Conservation (phyloP, 192 early-diverging fungal species). For the Rhizophagus prolifer region DNA sequence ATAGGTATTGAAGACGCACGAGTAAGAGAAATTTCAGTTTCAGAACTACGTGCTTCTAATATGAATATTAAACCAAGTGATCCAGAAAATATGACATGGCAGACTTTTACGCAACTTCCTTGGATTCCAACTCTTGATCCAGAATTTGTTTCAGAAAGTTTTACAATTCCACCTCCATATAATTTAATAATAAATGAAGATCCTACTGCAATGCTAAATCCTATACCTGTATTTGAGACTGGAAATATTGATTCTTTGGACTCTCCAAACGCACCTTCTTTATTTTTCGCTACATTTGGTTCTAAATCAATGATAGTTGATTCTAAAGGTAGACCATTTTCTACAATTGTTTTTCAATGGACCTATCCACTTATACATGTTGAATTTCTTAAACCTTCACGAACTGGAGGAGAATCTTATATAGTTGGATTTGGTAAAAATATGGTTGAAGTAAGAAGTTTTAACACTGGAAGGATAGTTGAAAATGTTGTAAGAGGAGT, state of each 20-base stretch:
- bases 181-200: background rate
- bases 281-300: constrained; percentile 30
- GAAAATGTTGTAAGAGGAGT: constrained; percentile 26
- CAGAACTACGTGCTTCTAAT: background rate
- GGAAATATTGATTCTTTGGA: constrained; percentile 2
- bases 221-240: constrained; percentile 23
- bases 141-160: constrained; percentile 13
- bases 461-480: constrained; percentile 17
- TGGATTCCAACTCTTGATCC: constrained; percentile 16
- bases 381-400: constrained; percentile 4
- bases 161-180: constrained; percentile 27
- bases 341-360: constrained; percentile 22
- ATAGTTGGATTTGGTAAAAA: constrained; percentile 27
- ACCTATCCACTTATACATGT: background rate
- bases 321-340: constrained; percentile 23
- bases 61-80: background rate
- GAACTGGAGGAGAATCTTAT: background rate
- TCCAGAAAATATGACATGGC: constrained; percentile 1
- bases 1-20: constrained; percentile 22
- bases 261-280: background rate
- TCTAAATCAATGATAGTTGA: constrained; percentile 30
- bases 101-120: constrained; percentile 19
- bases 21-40: constrained; percentile 12
- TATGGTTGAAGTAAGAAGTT: constrained; percentile 27
- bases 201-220: constrained; percentile 23